Conservation (phyloP, 2,329 filamentous ascomycete species). For the Phyllachora maydis region DNA sequence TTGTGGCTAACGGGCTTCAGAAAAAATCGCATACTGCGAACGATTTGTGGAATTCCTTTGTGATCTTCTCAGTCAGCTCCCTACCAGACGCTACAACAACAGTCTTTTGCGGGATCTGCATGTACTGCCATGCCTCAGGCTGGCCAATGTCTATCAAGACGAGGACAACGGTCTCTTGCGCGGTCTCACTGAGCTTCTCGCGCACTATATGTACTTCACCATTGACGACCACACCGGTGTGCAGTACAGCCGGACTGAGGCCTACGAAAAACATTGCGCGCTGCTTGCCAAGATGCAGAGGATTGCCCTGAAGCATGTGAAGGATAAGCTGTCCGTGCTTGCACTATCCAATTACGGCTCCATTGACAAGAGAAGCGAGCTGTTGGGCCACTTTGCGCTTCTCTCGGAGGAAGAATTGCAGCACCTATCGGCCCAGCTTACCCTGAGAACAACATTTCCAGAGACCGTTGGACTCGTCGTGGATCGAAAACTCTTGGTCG, state of each 20-base stretch:
- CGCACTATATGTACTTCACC: constrained; percentile 73
- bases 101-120: constrained; percentile 73
- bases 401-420: constrained; percentile 57
- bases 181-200: constrained; percentile 61
- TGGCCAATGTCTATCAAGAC: constrained; percentile 61
- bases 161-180: constrained; percentile 59
- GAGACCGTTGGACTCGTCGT: constrained; percentile 40
- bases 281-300: constrained; percentile 62
- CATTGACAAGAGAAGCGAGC: constrained; percentile 60
- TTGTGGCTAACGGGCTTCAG: constrained; percentile 15
- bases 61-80: constrained; percentile 81
- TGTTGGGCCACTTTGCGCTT: constrained; percentile 52
- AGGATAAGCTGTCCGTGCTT: constrained; percentile 75
- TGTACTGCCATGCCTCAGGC: constrained; percentile 51
- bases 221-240: constrained; percentile 80
- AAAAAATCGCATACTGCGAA: constrained; percentile 68
- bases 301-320: constrained; percentile 61
- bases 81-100: constrained; percentile 86
- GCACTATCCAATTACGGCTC: constrained; percentile 84
- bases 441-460: constrained; percentile 70
- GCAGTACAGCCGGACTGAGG: constrained; percentile 50
- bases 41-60: constrained; percentile 81
- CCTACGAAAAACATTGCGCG: constrained; percentile 63
- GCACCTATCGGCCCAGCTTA: constrained; percentile 46
- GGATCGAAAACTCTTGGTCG: constrained; percentile 43